These are phyloP conservation scores for Acanthamoeba royreba DNA, from an alignment of 208 protist genomes.

Conservation along the genomic window DNA sequence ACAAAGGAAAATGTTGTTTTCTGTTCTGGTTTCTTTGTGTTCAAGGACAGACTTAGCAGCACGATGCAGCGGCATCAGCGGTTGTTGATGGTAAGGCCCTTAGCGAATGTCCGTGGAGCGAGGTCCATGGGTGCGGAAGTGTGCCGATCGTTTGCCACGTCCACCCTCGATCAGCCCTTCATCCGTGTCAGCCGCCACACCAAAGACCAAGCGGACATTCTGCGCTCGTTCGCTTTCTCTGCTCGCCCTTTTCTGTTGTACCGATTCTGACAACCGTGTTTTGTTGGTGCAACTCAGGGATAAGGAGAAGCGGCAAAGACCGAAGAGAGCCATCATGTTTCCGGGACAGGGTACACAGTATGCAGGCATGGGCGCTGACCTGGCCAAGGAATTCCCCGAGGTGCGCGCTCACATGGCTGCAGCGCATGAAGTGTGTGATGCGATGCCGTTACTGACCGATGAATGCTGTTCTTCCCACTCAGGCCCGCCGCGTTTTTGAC, in stretches of 20 bases:
- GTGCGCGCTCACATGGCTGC: not conserved
- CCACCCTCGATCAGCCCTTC: not conserved
- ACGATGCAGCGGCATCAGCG: no score
- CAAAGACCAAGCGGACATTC: not conserved
- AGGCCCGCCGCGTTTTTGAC: conserved; percentile 4
- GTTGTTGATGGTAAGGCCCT: no score
- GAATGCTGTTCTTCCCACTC: not conserved
- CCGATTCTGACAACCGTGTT: no score
- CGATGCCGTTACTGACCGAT: not conserved
- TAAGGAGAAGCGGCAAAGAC: not conserved
- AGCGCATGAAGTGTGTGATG: no score
- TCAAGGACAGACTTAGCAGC: no score
- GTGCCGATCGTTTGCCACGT: not conserved
- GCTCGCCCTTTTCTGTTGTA: no score
- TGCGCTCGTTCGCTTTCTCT: not conserved
- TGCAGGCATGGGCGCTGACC: conserved; percentile 17
- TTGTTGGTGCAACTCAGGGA: no score
- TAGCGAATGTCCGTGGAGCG: no score
- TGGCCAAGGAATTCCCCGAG: conserved; percentile 34
- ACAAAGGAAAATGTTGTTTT: no score
- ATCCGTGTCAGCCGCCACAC: not conserved
- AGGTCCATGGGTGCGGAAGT: no score
- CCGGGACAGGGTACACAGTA: conserved; percentile 42
- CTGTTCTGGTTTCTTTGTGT: no score
- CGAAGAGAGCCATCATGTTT: conserved; percentile 7